Evolutionary conservation across 345 rosid genomes (phyloP).

Genomic region (Dimocarpus longan): DNA sequence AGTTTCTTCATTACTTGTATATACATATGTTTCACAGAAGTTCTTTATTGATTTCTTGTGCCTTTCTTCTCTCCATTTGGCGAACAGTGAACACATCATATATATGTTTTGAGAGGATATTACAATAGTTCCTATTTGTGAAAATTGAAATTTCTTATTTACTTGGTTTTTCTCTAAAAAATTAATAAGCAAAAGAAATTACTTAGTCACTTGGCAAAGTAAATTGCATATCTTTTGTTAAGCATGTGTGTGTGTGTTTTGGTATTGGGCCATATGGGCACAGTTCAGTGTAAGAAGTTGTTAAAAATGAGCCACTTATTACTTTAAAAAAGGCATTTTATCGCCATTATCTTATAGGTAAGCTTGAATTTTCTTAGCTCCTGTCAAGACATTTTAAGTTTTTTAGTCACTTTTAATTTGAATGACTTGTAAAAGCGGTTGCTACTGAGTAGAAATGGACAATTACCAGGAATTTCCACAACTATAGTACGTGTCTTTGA

Average conservation of each 20-base stretch:
- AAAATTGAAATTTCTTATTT: not conserved
- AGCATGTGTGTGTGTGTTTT: not conserved
- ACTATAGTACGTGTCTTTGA: not conserved
- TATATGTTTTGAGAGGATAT: not conserved
- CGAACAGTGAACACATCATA: not conserved
- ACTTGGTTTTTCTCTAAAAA: no score
- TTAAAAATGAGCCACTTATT: not conserved
- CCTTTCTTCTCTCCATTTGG: slow-evolving; percentile 5
- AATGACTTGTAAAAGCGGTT: not conserved
- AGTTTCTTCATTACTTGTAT: not conserved
- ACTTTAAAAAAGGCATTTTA: no score
- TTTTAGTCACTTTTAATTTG: not conserved
- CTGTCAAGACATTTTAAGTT: not conserved
- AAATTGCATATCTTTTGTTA: not conserved
- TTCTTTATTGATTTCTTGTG: not conserved
- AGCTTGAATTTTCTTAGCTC: no score
- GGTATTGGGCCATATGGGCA: not conserved
- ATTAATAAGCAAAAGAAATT: not conserved
- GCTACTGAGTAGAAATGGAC: not conserved
- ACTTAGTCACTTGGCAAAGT: not conserved
- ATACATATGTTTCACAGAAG: not conserved
- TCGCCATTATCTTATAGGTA: no score
- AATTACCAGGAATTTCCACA: not conserved
- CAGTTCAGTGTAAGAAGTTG: not conserved
- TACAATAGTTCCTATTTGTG: not conserved